Evolutionary conservation across 352 stramenopile species (phyloP).

Genomic region (Phytophthora fragariae): DNA sequence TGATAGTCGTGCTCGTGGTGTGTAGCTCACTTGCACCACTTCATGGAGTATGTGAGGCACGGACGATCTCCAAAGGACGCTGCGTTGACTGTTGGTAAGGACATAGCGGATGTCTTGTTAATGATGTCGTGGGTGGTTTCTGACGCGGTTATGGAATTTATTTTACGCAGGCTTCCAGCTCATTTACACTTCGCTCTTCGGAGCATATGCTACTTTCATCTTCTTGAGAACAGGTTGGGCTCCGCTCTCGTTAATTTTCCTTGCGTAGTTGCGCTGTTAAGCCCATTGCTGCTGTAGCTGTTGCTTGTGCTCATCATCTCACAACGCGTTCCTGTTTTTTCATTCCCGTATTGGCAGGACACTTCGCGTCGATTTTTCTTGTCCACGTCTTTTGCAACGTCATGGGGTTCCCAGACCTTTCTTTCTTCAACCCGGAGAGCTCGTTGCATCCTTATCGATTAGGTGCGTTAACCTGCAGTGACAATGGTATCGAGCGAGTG

Average conservation of each 20-base stretch:
- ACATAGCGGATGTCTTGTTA: background rate
- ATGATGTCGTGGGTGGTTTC: background rate
- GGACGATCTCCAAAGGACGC: slow-evolving; percentile 75
- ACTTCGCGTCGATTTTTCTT: slow-evolving; percentile 90
- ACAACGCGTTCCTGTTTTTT: slow-evolving; percentile 1
- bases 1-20: slow-evolving; percentile 24
- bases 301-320: slow-evolving; percentile 1
- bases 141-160: slow-evolving; percentile 8
- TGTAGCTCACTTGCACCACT: slow-evolving; percentile 86
- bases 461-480: slow-evolving; percentile 42
- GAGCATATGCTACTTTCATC: slow-evolving; percentile 94
- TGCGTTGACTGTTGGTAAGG: slow-evolving; percentile 79
- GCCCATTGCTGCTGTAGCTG: background rate
- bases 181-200: slow-evolving; percentile 96
- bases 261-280: background rate
- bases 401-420: slow-evolving; percentile 94
- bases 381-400: slow-evolving; percentile 96
- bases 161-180: slow-evolving; percentile 88
- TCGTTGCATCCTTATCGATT: slow-evolving; percentile 80
- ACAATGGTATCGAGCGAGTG: background rate
- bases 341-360: slow-evolving; percentile 49
- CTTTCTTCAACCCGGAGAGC: slow-evolving; percentile 83
- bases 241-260: background rate
- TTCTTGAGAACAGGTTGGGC: slow-evolving; percentile 89
- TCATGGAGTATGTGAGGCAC: slow-evolving; percentile 83